Base-by-base conservation (phyloP, 805 yeast genomes). In the Metschnikowia picachoensis region DNA sequence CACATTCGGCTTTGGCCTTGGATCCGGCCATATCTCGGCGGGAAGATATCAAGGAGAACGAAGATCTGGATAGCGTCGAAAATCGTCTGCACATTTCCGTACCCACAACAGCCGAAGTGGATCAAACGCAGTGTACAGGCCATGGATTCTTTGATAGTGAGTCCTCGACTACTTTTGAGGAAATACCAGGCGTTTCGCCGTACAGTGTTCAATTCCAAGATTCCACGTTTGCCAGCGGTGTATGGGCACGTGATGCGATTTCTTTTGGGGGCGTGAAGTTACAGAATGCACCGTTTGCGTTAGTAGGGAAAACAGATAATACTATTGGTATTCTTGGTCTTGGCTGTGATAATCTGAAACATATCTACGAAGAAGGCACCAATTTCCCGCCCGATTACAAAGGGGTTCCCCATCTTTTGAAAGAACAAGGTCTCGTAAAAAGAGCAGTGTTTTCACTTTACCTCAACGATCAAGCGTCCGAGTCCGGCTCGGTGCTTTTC, bases 271-370 rank as follows among this genome's bases (percentile, higher is more conserved):
- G 70, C 37, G 64, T 73, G 11, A 61, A 70, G 2, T 66, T 87
- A 10, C 48, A 66, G 0, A 65, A 71, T 45, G 66, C 85, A 15
- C 79, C 88, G 3, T 77, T 90, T 64, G 97, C 94, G 2, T 79
- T 88, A 16, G 94, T 86, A 2, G 79, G 80, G 56, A 61, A 64
- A 17, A 78, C 87, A 2, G 79, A 81, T 49, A 80, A 90, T 4
- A 62, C 79, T 6, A 66, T 76, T 48, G 92, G 95, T 46, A 91
- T 87, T 29, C 65, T 86, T 36, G 90, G 91, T 20, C 78, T 86
- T 50, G 92, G 92, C 9, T 68, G 84, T 52, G 43, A 53, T 30
- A 37, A 43, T 27, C 13, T 47, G 17, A 27, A 25, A 27, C 8
- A 48, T 13, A 49, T 51, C 1, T 39, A 34, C 13, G 14, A 11